Percentiles rank a stretch among this genome's conserved stretches.
Evolutionary conservation across 78 protist genomes (phyloP).

Genomic region (Bodo saltans): DNA sequence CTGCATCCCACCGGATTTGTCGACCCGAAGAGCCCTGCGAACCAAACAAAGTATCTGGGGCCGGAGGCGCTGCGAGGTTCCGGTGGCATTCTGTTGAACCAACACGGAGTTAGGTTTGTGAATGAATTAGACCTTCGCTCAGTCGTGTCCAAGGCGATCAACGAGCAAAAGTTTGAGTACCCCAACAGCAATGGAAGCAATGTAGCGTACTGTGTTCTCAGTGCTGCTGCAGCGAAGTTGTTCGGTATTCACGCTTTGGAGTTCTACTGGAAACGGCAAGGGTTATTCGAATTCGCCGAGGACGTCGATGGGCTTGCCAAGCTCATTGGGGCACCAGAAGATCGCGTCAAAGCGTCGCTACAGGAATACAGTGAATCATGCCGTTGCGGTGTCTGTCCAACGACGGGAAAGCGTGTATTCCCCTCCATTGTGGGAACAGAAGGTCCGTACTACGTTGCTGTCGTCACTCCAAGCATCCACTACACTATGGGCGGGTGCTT

Average conservation of each 20-base stretch:
- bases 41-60: conserved; percentile 47
- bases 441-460: conserved; percentile 14
- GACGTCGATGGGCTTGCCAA: conserved; percentile 11
- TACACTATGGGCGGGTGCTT: conserved; percentile 74
- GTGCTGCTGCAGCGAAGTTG: conserved; percentile 2
- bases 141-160: conserved; percentile 50
- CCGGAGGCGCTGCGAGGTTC: conserved; percentile 76
- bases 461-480: conserved; percentile 67
- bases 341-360: neutral
- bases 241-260: conserved; percentile 18
- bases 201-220: conserved; percentile 21
- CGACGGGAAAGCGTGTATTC: no score
- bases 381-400: no score
- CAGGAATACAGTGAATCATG: neutral
- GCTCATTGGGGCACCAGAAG: neutral
- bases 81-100: conserved; percentile 63
- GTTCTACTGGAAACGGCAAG: conserved; percentile 38
- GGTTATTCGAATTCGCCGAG: neutral
- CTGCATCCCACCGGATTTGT: conserved; percentile 81
- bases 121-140: conserved; percentile 66
- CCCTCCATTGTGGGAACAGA: conserved; percentile 6
- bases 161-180: neutral
- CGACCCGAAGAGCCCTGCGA: conserved; percentile 51
- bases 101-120: conserved; percentile 56
- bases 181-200: neutral